Percentiles rank a stretch among this genome's conserved stretches.
Conservation (phyloP, 2,329 filamentous ascomycete species). For the Curvularia eragrostidis region DNA sequence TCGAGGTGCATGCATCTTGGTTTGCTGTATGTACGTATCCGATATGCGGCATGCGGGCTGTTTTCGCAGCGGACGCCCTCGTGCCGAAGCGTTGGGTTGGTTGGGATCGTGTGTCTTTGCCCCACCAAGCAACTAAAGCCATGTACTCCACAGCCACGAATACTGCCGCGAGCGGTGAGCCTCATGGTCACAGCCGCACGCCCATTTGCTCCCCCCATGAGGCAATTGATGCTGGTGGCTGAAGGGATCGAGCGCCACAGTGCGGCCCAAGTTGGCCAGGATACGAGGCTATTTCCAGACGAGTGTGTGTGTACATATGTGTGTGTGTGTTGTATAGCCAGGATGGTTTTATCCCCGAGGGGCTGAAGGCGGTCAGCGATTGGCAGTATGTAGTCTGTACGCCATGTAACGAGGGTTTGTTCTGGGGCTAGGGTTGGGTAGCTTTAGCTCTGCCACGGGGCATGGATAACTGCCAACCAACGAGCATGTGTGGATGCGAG, state of each 20-base stretch:
- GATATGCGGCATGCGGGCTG: not conserved
- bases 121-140: not conserved
- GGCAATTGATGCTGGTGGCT: not conserved
- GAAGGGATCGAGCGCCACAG: not conserved
- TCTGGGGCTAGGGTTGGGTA: not conserved
- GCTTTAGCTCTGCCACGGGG: constrained; percentile 4
- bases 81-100: not conserved
- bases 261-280: not conserved
- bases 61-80: not conserved
- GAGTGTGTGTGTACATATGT: not conserved
- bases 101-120: not conserved
- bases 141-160: not conserved
- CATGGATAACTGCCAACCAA: constrained; percentile 4
- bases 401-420: not conserved
- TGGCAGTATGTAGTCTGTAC: not conserved
- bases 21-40: not conserved
- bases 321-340: not conserved
- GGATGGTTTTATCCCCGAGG: not conserved
- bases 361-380: not conserved
- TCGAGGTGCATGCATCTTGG: not conserved
- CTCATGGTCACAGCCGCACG: not conserved
- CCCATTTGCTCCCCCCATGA: not conserved
- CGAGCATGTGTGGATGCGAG: constrained; percentile 1
- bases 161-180: not conserved
- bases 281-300: not conserved